Base-by-base conservation (phyloP, 345 rosid species). In the Acer saccharum region DNA sequence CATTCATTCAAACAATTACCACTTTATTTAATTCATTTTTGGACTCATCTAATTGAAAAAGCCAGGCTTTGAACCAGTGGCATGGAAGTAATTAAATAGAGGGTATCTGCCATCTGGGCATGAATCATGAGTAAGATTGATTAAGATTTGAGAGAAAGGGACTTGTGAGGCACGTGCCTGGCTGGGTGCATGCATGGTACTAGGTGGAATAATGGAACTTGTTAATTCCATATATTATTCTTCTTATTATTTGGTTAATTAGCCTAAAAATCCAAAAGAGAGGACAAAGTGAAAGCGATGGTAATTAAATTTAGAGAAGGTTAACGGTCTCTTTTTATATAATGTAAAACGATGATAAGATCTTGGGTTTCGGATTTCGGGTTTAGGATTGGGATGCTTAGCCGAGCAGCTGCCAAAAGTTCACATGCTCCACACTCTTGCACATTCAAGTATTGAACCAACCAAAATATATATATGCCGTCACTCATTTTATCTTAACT, bases 341-440 rank as follows among this genome's bases (percentile, higher is more conserved):
- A 4, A 35, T 35, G 39, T 27, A 32, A 65, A 16, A 68, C 3
- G 1, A 32, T 32, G 57, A 41, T 41, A 41, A 12, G 54, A 66
- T 76, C 13, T 68, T 68, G 50, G 81, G 76, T 76, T 57, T 29
- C 3, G 32, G 32, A 29, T 29, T 29, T 29, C 6, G 35, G 35
- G 0, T 35, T 35, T 35, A 35, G 6, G 39, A 32, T 32, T 6
- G 86, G 87, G 84, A 84, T 80, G 71, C 69, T 86, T 62, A 76
- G 71, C 79, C 71, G 7, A 44, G 57, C 76, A 79, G 85, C 76
- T 81, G 84, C 82, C 71, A 35, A 79, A 80, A 67, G 72, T 60
- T 81, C n/a, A 2, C 69, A 4, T n/a, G 5, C 46, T 14, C 23
- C 7, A 8, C 77, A 32, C 78, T 66, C n/a, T 18, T 14, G 7